Evolutionary conservation across 192 early-diverging fungal genomes (phyloP).

Genomic region (Radiomyces spectabilis): DNA sequence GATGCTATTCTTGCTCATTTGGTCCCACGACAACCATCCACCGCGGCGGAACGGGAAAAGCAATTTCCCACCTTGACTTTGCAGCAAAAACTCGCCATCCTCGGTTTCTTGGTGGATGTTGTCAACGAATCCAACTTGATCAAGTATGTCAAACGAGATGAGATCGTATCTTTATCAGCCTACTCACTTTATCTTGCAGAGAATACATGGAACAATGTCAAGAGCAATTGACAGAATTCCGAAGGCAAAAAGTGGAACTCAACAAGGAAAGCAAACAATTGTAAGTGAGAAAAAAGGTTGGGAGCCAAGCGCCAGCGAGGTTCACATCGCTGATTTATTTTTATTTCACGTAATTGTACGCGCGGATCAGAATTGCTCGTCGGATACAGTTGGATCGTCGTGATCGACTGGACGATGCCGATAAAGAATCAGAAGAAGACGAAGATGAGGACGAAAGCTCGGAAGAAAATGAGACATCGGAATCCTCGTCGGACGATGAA

Average conservation of each 20-base stretch:
- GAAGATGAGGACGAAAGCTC: neutral
- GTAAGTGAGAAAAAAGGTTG: constrained; percentile 9
- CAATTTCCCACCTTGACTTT: constrained; percentile 15
- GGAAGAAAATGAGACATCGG: constrained; percentile 1
- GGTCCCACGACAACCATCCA: constrained; percentile 16
- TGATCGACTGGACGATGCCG: neutral
- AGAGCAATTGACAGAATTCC: constrained; percentile 22
- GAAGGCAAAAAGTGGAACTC: constrained; percentile 19
- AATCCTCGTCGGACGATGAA: constrained; percentile 1
- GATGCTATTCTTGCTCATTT: constrained; percentile 34
- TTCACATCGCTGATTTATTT: neutral
- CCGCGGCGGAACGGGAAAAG: constrained; percentile 13
- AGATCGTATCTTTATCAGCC: neutral
- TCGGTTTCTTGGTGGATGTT: constrained; percentile 18
- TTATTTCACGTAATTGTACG: no score
- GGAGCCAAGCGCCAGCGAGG: no score
- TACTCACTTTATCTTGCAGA: constrained; percentile 1
- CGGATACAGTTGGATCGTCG: no score
- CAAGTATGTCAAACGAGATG: constrained; percentile 7
- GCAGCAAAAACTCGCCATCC: constrained; percentile 13
- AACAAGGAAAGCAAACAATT: constrained; percentile 23
- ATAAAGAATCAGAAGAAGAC: neutral
- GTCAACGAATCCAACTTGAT: constrained; percentile 23
- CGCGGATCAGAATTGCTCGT: no score
- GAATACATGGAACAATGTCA: constrained; percentile 30